Evolutionary conservation across 1,284 basidiomycete species (phyloP), one percentile per base, ranked within the genome.

Genomic region (Trametes hirsuta): DNA sequence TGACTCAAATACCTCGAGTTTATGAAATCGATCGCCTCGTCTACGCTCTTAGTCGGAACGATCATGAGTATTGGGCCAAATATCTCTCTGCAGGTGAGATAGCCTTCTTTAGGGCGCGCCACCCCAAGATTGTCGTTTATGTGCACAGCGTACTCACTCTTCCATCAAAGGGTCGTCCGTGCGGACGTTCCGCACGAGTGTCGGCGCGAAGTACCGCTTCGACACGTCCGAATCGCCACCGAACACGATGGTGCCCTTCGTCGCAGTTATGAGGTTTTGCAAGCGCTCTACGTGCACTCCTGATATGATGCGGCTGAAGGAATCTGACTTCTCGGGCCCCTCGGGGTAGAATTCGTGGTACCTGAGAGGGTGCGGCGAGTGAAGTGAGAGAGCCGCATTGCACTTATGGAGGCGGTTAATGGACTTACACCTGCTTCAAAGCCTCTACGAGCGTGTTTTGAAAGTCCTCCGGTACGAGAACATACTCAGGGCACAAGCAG

Each of bases 11-110:
- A 87, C 86, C 79, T 77, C 15, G 72, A 71, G 68, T 91, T 92
- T 58, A 94, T 81, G 62, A 87, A 87, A 18, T 79, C 77, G 61
- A 95, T 87, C 2, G 89, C 93, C 45, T 85, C 86, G 35, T 94
- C 89, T 11, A 94, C 60, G 60, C 82, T 71, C 55, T 88, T 82
- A n/a, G 95, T 86, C 0, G 91, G 84, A 0, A 96, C 78, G 53
- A 97, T 82, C 6, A 93, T 88, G 24, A 97, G 76, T 6, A 78
- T 63, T 9, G 76, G 76, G 3, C 75, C 76, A 48, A 78, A 77
- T 37, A 78, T 71, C 62, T 78, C 76, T 34, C 74, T 76, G n/a
- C 18, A 18, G 18, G 18, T 18, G 18, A 18, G 18, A 18, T 18
- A 18, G 18, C 18, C 18, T 18, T 18, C 18, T 18, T 18, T 18